phyloP scores from a whole-genome alignment of 2,329 filamentous ascomycete species.

The Xylariomycetidae sp. region DNA sequence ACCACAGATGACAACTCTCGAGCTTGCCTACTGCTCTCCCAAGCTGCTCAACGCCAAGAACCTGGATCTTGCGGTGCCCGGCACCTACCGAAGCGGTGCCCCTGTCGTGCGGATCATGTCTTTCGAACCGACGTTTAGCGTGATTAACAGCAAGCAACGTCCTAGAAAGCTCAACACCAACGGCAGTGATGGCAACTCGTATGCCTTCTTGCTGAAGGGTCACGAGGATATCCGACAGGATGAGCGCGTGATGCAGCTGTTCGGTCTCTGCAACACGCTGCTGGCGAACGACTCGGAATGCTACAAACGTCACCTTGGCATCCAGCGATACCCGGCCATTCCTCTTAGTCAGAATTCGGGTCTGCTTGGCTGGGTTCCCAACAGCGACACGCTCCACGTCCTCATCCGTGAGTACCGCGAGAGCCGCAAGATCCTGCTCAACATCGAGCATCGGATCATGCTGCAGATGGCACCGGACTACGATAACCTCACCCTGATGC shows the following conservation, averaged over 20 bases:
- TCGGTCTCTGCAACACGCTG: constrained; percentile 94
- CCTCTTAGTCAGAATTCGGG: constrained; percentile 95
- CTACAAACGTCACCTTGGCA: constrained; percentile 94
- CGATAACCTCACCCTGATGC: constrained; percentile 97
- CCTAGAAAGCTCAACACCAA: constrained; percentile 82
- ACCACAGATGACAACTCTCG: constrained; percentile 84
- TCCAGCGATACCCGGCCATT: constrained; percentile 94
- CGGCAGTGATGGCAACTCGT: constrained; percentile 82
- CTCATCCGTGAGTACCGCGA: constrained; percentile 97
- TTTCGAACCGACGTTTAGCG: constrained; percentile 83
- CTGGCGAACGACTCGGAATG: constrained; percentile 90
- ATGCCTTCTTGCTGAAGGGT: constrained; percentile 92
- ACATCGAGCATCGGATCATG: constrained; percentile 99
- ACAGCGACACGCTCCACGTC: constrained; percentile 94
- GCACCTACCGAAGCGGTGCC: constrained; percentile 76
- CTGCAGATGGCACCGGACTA: constrained; percentile 99
- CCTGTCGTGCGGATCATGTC: constrained; percentile 79
- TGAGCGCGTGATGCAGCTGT: constrained; percentile 98
- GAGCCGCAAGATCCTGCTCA: constrained; percentile 92
- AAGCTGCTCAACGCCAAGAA: constrained; percentile 81
- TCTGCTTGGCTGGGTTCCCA: constrained; percentile 91
- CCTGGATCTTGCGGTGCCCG: constrained; percentile 90
- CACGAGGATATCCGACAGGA: constrained; percentile 99
- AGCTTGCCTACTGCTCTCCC: constrained; percentile 94
- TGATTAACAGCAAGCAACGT: constrained; percentile 95